A percentile compares a stretch with the other conserved stretches of the same genome.
Conservation (phyloP, 2,329 filamentous ascomycete species). For the Epicoccum nigrum region DNA sequence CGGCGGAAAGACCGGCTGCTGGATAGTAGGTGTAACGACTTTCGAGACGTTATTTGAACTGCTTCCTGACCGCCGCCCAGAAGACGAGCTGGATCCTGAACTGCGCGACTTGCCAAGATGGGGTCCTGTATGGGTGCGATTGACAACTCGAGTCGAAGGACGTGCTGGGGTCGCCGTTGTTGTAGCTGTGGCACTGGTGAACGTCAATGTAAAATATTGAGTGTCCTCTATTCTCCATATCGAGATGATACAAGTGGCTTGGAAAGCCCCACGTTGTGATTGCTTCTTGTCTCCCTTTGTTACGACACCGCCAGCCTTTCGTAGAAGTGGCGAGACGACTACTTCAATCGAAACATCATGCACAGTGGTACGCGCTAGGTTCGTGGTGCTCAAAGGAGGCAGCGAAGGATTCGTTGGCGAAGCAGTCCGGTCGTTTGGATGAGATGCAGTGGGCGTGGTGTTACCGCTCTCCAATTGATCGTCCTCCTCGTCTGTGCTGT, state of each 20-base stretch:
- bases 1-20: slow-evolving; percentile 68
- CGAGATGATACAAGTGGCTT: slow-evolving; percentile 77
- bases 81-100: slow-evolving; percentile 51
- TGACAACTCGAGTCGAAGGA: slow-evolving; percentile 50
- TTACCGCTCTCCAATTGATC: slow-evolving; percentile 30
- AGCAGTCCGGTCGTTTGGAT: slow-evolving; percentile 8
- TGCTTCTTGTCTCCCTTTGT: slow-evolving; percentile 23
- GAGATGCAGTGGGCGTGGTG: slow-evolving; percentile 37
- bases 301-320: slow-evolving; percentile 15
- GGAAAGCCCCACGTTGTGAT: slow-evolving; percentile 49
- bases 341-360: slow-evolving; percentile 73
- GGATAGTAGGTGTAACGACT: slow-evolving; percentile 61
- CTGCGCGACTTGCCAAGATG: slow-evolving; percentile 42
- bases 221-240: slow-evolving; percentile 73
- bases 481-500: slow-evolving; percentile 20
- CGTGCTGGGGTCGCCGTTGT: slow-evolving; percentile 19
- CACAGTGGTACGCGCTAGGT: slow-evolving; percentile 49
- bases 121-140: slow-evolving; percentile 46
- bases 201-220: slow-evolving; percentile 75
- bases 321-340: slow-evolving; percentile 59
- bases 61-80: slow-evolving; percentile 37
- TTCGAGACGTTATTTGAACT: slow-evolving; percentile 47
- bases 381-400: slow-evolving; percentile 41
- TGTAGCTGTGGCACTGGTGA: slow-evolving; percentile 63
- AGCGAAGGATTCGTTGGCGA: slow-evolving; percentile 19